These are phyloP conservation scores for Xylaria sp. DNA, from an alignment of 2,329 filamentous ascomycete species.

Conservation along the genomic window DNA sequence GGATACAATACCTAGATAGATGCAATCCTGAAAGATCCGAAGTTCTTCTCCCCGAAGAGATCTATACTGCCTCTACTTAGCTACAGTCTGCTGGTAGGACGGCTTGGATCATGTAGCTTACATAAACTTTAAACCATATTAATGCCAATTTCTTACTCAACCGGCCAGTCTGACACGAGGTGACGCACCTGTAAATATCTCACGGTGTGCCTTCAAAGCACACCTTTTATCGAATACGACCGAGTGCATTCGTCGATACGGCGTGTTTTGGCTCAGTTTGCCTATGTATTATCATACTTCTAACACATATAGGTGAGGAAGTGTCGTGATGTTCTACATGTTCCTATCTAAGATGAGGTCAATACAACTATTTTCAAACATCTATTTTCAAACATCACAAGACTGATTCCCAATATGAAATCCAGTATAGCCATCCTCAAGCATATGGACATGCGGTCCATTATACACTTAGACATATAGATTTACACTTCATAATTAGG, in stretches of 20 bases:
- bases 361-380: neutral
- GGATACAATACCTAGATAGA: conserved; percentile 23
- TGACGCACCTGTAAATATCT: neutral
- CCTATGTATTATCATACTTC: neutral
- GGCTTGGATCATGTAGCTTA: neutral
- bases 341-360: neutral
- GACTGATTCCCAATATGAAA: neutral
- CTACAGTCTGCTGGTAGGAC: neutral
- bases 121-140: neutral
- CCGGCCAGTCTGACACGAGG: neutral
- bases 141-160: neutral
- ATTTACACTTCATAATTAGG: neutral
- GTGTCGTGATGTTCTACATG: neutral
- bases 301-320: neutral
- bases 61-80: conserved; percentile 1
- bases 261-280: neutral
- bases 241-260: neutral
- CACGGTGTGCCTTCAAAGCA: neutral
- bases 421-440: neutral
- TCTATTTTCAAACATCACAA: neutral
- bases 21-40: conserved; percentile 4
- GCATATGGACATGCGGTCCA: neutral
- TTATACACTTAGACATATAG: neutral
- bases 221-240: neutral
- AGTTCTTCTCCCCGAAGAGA: neutral